Evolutionary conservation across 345 rosid genomes (phyloP).

Genomic region (Brassica carinata): DNA sequence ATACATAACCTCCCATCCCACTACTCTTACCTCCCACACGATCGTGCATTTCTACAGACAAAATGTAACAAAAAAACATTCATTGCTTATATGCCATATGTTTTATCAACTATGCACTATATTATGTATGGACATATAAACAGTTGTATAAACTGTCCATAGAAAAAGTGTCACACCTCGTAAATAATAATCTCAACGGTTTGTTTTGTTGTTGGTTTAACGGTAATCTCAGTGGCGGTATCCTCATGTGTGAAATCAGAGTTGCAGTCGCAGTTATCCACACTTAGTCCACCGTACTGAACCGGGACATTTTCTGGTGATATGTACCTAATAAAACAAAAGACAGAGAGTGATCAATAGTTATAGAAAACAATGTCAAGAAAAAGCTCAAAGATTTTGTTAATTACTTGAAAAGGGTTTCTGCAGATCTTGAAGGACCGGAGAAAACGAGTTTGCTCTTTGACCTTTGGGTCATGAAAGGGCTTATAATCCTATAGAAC

Average conservation of each 20-base stretch:
- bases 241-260: conserved; percentile 37
- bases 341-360: neutral
- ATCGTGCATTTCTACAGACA: conserved; percentile 36
- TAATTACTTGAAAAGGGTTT: conserved; percentile 42
- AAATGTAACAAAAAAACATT: neutral
- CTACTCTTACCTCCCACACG: conserved; percentile 43
- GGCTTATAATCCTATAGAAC: conserved; percentile 40
- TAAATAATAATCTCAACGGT: conserved; percentile 41
- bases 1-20: conserved; percentile 44
- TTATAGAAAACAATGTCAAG: neutral
- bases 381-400: neutral
- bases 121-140: no score
- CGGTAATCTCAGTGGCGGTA: conserved; percentile 32
- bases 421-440: conserved; percentile 45
- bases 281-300: conserved; percentile 45
- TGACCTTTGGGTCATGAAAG: conserved; percentile 44
- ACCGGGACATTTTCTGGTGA: conserved; percentile 44
- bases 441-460: conserved; percentile 48
- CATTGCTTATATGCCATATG: no score
- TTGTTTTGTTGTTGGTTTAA: conserved; percentile 41
- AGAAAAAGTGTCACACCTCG: conserved; percentile 26
- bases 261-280: conserved; percentile 27
- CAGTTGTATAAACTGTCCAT: neutral
- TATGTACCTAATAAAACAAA: conserved; percentile 34
- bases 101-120: no score